phyloP scores from a whole-genome alignment of 768 basidiomycete genomes.

The Lanmaoa rubissima region DNA sequence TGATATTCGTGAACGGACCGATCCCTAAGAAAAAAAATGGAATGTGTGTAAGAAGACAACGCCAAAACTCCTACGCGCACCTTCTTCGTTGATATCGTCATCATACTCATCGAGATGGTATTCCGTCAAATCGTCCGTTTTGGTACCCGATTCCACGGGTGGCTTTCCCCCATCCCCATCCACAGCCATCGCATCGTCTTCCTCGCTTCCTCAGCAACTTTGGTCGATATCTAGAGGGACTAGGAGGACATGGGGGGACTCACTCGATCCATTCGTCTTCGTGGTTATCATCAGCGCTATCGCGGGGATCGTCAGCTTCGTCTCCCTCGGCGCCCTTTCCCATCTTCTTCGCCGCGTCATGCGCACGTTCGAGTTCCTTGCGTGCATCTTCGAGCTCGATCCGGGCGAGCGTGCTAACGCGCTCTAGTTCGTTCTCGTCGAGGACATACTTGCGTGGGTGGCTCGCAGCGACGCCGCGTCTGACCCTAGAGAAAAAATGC shows the following conservation, averaged over 20 bases:
- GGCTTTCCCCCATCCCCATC: conserved; percentile 34
- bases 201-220: conserved; percentile 38
- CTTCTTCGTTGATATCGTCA: conserved; percentile 54
- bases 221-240: conserved; percentile 10
- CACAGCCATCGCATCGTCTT: conserved; percentile 63
- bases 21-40: conserved; percentile 36
- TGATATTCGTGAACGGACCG: conserved; percentile 93
- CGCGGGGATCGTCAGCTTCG: conserved; percentile 57
- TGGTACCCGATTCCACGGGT: conserved; percentile 31
- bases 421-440: conserved; percentile 84
- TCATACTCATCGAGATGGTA: conserved; percentile 95
- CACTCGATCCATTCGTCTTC: conserved; percentile 85
- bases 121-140: conserved; percentile 69
- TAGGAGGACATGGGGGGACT: conserved; percentile 38
- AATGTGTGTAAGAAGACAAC: neutral
- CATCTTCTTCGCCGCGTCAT: conserved; percentile 72
- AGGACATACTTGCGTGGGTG: conserved; percentile 87
- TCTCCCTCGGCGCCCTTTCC: conserved; percentile 63
- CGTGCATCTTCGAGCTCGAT: conserved; percentile 91
- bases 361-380: conserved; percentile 78
- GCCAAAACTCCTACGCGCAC: conserved; percentile 10
- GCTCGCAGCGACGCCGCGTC: conserved; percentile 68
- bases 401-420: conserved; percentile 83
- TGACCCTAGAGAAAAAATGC: conserved; percentile 51
- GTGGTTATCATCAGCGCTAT: conserved; percentile 40